These are phyloP conservation scores for Diplodia corticola DNA, from an alignment of 2,329 filamentous ascomycete genomes.

Conservation along the genomic window DNA sequence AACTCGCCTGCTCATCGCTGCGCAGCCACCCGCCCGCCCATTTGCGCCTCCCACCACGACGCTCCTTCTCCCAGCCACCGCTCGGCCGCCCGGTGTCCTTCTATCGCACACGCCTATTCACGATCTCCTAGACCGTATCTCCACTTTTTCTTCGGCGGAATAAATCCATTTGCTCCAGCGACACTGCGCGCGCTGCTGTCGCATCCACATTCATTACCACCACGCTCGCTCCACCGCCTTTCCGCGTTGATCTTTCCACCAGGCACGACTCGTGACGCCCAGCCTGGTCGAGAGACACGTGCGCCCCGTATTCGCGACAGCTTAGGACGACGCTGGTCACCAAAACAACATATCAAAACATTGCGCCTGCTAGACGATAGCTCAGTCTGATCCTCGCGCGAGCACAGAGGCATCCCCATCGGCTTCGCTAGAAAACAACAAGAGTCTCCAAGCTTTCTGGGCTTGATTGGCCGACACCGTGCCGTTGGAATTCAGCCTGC, in stretches of 20 bases:
- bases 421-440: neutral
- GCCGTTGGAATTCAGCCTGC: conserved; percentile 20
- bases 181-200: conserved; percentile 18
- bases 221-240: conserved; percentile 13
- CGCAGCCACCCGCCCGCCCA: conserved; percentile 7
- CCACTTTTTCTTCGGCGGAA: neutral
- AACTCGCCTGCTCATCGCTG: conserved; percentile 11
- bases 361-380: neutral
- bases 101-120: conserved; percentile 11
- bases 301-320: conserved; percentile 13
- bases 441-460: conserved; percentile 14
- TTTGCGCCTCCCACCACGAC: conserved; percentile 14
- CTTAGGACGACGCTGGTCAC: neutral
- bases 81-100: conserved; percentile 11
- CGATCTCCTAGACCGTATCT: neutral
- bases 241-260: conserved; percentile 4
- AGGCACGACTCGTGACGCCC: neutral
- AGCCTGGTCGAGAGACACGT: neutral
- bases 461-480: conserved; percentile 3
- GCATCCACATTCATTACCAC: conserved; percentile 21
- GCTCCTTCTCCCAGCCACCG: neutral
- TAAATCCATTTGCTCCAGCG: neutral
- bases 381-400: neutral
- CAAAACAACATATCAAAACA: conserved; percentile 8
- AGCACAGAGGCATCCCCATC: neutral